Evolutionary conservation across 2,329 filamentous ascomycete genomes (phyloP).

Genomic region (Colletotrichum sp.): DNA sequence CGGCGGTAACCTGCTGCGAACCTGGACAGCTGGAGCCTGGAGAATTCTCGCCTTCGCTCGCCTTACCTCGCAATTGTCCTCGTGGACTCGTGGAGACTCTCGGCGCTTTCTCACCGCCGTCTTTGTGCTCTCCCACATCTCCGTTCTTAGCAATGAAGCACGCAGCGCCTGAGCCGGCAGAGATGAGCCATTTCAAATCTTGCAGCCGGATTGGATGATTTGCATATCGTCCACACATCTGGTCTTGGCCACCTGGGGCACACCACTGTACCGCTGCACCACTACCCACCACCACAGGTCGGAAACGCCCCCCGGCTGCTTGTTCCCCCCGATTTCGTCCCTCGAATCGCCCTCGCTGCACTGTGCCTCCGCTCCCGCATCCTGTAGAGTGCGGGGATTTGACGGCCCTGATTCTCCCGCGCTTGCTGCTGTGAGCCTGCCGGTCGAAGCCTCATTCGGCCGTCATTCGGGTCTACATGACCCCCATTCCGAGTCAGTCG

Average conservation of each 20-base stretch:
- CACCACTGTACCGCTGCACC: slow-evolving; percentile 4
- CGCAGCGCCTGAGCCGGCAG: background rate
- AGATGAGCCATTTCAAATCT: slow-evolving; percentile 13
- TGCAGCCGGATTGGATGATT: slow-evolving; percentile 4
- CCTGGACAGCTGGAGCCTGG: slow-evolving; percentile 7
- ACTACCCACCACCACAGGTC: slow-evolving; percentile 6
- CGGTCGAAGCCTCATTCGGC: slow-evolving; percentile 9
- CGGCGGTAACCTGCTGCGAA: background rate
- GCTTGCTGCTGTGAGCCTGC: background rate
- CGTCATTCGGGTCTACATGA: slow-evolving; percentile 3
- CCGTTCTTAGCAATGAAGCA: background rate
- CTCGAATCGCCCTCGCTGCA: slow-evolving; percentile 6
- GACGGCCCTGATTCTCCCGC: slow-evolving; percentile 21
- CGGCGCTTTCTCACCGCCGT: slow-evolving; percentile 20
- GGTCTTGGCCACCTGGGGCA: background rate
- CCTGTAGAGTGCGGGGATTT: slow-evolving; percentile 20
- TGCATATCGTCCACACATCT: background rate
- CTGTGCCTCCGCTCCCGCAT: slow-evolving; percentile 21
- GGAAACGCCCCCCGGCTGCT: slow-evolving; percentile 6
- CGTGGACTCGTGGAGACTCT: slow-evolving; percentile 19
- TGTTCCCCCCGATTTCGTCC: slow-evolving; percentile 2
- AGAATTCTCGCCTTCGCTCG: background rate
- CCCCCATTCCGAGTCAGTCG: slow-evolving; percentile 12
- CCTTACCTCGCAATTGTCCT: slow-evolving; percentile 11
- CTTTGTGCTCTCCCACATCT: background rate